Conservation (phyloP, 305 asterid genomes). For the Solanum aculeatissimum region DNA sequence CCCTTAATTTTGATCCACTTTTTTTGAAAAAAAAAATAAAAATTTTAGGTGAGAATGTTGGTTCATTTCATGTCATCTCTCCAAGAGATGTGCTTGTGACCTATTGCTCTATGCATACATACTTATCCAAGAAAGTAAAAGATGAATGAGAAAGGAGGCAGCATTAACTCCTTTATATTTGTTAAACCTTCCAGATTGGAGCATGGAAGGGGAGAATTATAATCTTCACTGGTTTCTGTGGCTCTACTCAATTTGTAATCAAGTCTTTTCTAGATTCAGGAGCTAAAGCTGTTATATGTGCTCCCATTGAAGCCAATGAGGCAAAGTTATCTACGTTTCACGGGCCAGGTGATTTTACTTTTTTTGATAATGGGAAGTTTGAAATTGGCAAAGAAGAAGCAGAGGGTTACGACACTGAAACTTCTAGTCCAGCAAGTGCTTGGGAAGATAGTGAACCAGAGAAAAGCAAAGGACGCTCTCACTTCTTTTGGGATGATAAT, state of each 20-base stretch:
- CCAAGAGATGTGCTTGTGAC: neutral
- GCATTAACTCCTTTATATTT: neutral
- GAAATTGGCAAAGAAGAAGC: conserved; percentile 89
- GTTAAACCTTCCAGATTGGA: conserved; percentile 43
- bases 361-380: conserved; percentile 61
- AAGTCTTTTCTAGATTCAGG: conserved; percentile 88
- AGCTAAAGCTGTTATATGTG: conserved; percentile 90
- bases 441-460: conserved; percentile 89
- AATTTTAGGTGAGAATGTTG: neutral
- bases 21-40: too few species aligned
- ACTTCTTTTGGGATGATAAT: conserved; percentile 69
- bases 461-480: conserved; percentile 32
- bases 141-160: neutral
- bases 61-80: neutral
- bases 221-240: conserved; percentile 69
- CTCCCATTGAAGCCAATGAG: conserved; percentile 84
- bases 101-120: neutral
- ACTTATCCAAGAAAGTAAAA: neutral
- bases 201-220: conserved; percentile 92
- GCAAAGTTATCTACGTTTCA: conserved; percentile 46
- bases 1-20: neutral
- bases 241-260: conserved; percentile 63
- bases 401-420: conserved; percentile 55
- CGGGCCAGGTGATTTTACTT: conserved; percentile 64
- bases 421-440: conserved; percentile 61